These are phyloP conservation scores for Pichia sp. DNA, from an alignment of 1,139 yeast genomes.

Conservation along the genomic window DNA sequence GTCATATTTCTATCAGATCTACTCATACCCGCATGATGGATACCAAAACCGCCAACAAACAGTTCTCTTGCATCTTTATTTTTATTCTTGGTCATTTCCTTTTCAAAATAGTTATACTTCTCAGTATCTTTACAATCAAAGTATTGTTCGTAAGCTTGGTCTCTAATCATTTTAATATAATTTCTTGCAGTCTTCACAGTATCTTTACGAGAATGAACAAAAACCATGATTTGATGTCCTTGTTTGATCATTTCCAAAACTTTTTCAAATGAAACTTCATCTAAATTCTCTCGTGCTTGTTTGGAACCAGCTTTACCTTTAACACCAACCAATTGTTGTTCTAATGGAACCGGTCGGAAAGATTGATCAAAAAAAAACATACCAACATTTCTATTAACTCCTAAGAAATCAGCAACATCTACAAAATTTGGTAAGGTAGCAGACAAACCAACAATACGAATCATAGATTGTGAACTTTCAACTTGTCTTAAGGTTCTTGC, in stretches of 20 bases:
- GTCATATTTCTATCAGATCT: slow-evolving; percentile 85
- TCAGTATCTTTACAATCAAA: slow-evolving; percentile 58
- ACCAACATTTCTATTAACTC: slow-evolving; percentile 84
- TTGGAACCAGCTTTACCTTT: slow-evolving; percentile 75
- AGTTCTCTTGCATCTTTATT: slow-evolving; percentile 78
- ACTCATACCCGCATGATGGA: slow-evolving; percentile 97
- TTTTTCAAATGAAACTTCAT: slow-evolving; percentile 71
- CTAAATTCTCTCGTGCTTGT: slow-evolving; percentile 71
- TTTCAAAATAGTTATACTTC: slow-evolving; percentile 41
- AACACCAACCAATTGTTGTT: slow-evolving; percentile 84
- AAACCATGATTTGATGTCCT: slow-evolving; percentile 93
- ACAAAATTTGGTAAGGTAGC: slow-evolving; percentile 92
- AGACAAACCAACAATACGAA: slow-evolving; percentile 91
- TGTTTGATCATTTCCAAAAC: slow-evolving; percentile 56
- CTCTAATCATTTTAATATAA: slow-evolving; percentile 63
- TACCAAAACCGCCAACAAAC: slow-evolving; percentile 79
- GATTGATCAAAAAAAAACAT: slow-evolving; percentile 92
- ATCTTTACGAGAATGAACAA: slow-evolving; percentile 93
- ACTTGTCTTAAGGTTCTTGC: slow-evolving; percentile 95
- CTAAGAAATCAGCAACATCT: slow-evolving; percentile 93
- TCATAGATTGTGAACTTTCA: slow-evolving; percentile 89
- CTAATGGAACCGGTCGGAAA: slow-evolving; percentile 89
- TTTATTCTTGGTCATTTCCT: slow-evolving; percentile 70
- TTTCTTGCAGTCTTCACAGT: slow-evolving; percentile 78
- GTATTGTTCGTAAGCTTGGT: slow-evolving; percentile 43